Evolutionary conservation across 1,139 yeast species (phyloP).

Genomic region (Nakaseomyces sp.): DNA sequence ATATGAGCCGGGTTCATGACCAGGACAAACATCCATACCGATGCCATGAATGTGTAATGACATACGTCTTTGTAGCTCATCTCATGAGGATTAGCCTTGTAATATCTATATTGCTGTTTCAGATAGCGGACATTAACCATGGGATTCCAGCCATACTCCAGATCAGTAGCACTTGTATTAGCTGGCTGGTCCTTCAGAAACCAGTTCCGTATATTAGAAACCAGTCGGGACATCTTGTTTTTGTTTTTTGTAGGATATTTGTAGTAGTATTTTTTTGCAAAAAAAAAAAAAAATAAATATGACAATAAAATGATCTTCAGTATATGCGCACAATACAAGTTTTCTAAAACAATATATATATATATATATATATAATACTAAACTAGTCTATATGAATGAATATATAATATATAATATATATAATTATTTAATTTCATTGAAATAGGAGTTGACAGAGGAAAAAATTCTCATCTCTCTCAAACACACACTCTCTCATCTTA

Average conservation of each 20-base stretch:
- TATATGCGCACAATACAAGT: no score
- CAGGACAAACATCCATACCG: slow-evolving; percentile 44
- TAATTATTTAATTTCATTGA: no score
- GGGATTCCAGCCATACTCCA: slow-evolving; percentile 54
- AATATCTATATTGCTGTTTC: slow-evolving; percentile 28
- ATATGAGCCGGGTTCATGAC: slow-evolving; percentile 32
- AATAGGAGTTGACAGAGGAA: neutral
- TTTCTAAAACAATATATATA: no score
- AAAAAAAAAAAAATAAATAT: no score
- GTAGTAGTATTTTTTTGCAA: no score
- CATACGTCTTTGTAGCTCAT: slow-evolving; percentile 34
- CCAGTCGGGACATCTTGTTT: no score
- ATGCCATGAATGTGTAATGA: slow-evolving; percentile 45
- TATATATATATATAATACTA: no score
- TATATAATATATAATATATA: no score
- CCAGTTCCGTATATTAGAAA: slow-evolving; percentile 37
- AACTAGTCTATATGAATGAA: no score
- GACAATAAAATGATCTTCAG: no score
- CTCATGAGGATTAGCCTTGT: slow-evolving; percentile 28
- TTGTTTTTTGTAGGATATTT: no score
- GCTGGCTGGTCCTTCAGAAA: slow-evolving; percentile 54
- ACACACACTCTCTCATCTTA: neutral
- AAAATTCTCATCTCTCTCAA: neutral
- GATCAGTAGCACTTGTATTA: slow-evolving; percentile 46
- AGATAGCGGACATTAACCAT: slow-evolving; percentile 42